Conservation (phyloP, 306 rosid genomes). For the Leucaena leucocephala region DNA sequence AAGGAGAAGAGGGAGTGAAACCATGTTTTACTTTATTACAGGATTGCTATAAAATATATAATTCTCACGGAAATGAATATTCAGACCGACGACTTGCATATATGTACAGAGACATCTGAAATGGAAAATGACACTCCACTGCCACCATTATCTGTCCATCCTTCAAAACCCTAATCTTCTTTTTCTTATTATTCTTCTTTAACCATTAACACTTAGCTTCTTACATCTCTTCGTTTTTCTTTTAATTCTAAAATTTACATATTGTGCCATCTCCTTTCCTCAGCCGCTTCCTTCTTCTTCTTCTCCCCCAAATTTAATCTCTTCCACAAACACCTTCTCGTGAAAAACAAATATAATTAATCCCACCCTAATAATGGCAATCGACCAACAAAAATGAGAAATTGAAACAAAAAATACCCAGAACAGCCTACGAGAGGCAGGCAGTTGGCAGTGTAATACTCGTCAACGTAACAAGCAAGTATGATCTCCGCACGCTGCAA, state of each 20-base stretch:
- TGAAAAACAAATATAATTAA: slow-evolving; percentile 24
- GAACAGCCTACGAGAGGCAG: slow-evolving; percentile 15
- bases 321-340: slow-evolving; percentile 40
- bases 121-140: slow-evolving; percentile 93
- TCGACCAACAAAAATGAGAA: slow-evolving; percentile 14
- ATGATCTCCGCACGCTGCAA: slow-evolving; percentile 30
- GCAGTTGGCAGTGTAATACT: slow-evolving; percentile 36
- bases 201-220: slow-evolving; percentile 12
- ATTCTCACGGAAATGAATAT: slow-evolving; percentile 85
- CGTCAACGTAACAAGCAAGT: slow-evolving; percentile 18
- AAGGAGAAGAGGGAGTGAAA: slow-evolving; percentile 42
- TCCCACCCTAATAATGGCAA: slow-evolving; percentile 28
- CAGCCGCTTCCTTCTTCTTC: slow-evolving; percentile 12
- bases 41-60: slow-evolving; percentile 36
- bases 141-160: slow-evolving; percentile 61
- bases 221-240: slow-evolving; percentile 9
- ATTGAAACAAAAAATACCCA: slow-evolving; percentile 9
- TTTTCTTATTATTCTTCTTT: slow-evolving; percentile 23
- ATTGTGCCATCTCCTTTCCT: slow-evolving; percentile 31
- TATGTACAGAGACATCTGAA: slow-evolving; percentile 50
- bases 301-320: slow-evolving; percentile 15
- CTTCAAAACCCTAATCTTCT: slow-evolving; percentile 53
- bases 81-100: slow-evolving; percentile 42
- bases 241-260: slow-evolving; percentile 28
- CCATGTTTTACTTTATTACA: slow-evolving; percentile 19